These are phyloP conservation scores for Dactylorhiza incarnata DNA, from an alignment of 106 monocot species.

Conservation along the genomic window DNA sequence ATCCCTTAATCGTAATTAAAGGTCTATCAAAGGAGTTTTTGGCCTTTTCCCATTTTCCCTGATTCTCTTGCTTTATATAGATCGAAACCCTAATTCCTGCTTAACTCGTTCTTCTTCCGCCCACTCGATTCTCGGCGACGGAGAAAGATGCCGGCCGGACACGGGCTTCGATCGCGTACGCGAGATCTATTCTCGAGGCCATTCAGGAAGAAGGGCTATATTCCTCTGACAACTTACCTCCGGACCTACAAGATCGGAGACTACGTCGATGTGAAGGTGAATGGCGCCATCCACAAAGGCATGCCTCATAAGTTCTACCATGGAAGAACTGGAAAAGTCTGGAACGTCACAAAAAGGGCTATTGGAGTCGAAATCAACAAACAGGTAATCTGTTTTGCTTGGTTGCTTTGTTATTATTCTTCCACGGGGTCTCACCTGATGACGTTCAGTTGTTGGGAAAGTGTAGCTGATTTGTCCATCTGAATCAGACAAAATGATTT, in stretches of 20 bases:
- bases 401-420: no score
- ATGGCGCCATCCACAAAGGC: slow-evolving; percentile 57
- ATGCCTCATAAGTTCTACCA: slow-evolving; percentile 79
- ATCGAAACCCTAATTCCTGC: neutral
- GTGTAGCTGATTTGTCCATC: no score
- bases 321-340: slow-evolving; percentile 52
- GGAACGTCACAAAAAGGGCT: slow-evolving; percentile 63
- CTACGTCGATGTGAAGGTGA: slow-evolving; percentile 56
- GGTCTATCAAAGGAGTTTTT: neutral
- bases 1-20: neutral
- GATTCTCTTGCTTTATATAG: neutral
- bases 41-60: neutral
- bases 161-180: slow-evolving; percentile 54
- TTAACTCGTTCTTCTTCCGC: neutral
- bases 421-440: no score
- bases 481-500: no score
- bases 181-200: slow-evolving; percentile 57
- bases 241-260: slow-evolving; percentile 57
- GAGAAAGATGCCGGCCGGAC: slow-evolving; percentile 54
- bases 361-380: slow-evolving; percentile 62
- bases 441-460: no score
- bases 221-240: slow-evolving; percentile 66
- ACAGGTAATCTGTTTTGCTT: slow-evolving; percentile 21
- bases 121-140: neutral
- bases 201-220: slow-evolving; percentile 82